Evolutionary conservation across 2,329 filamentous ascomycete genomes (phyloP).

Genomic region (Aspergillus japonicus): DNA sequence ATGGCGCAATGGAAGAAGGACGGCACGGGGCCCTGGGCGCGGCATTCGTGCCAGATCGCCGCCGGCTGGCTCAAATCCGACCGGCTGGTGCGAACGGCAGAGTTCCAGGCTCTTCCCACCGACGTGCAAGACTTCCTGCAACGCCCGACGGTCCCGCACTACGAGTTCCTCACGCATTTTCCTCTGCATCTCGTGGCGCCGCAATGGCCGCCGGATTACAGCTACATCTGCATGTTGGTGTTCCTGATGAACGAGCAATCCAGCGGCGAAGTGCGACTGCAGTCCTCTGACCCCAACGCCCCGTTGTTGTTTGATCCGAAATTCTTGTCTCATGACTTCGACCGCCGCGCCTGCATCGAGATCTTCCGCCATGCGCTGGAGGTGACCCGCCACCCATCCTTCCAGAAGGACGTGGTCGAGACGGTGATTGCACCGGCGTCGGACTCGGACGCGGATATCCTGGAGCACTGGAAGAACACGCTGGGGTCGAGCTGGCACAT

Average conservation of each 20-base stretch:
- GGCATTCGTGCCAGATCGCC: slow-evolving; percentile 29
- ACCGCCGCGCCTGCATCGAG: slow-evolving; percentile 53
- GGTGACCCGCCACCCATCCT: slow-evolving; percentile 46
- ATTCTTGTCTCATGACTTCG: slow-evolving; percentile 55
- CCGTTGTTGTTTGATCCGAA: slow-evolving; percentile 56
- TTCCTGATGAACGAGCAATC: slow-evolving; percentile 57
- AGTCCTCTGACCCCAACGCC: slow-evolving; percentile 52
- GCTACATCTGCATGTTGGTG: slow-evolving; percentile 47
- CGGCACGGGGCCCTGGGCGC: slow-evolving; percentile 38
- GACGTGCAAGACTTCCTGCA: slow-evolving; percentile 47
- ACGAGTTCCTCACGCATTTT: slow-evolving; percentile 54
- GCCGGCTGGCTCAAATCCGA: slow-evolving; percentile 47
- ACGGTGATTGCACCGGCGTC: slow-evolving; percentile 47
- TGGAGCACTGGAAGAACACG: slow-evolving; percentile 47
- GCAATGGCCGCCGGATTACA: slow-evolving; percentile 36
- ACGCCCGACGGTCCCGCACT: slow-evolving; percentile 56
- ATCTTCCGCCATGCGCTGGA: slow-evolving; percentile 46
- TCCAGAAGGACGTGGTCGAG: slow-evolving; percentile 46
- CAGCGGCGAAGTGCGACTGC: slow-evolving; percentile 53
- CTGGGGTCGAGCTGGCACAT: slow-evolving; percentile 55
- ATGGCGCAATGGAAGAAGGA: slow-evolving; percentile 51
- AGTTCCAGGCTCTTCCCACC: slow-evolving; percentile 53
- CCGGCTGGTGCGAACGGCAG: slow-evolving; percentile 39
- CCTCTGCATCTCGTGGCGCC: slow-evolving; percentile 46
- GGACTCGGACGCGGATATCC: slow-evolving; percentile 55